Evolutionary conservation across 2,329 filamentous ascomycete genomes (phyloP).

Genomic region (Ampelomyces quisqualis): DNA sequence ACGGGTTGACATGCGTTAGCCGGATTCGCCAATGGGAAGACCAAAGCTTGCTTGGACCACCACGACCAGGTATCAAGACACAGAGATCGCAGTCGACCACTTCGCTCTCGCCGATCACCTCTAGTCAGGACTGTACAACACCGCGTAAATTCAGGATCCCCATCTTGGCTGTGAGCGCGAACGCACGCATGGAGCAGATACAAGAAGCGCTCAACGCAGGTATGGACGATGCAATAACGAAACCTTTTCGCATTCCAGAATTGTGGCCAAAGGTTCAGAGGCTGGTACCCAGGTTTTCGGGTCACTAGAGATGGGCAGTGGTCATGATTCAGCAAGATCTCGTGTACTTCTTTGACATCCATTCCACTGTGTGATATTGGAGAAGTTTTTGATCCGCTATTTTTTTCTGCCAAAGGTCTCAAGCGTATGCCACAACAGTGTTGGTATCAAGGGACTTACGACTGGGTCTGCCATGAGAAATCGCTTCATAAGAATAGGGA

Average conservation of each 20-base stretch:
- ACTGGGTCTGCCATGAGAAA: slow-evolving; percentile 34
- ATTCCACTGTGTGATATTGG: no score
- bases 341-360: no score
- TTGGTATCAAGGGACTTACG: no score
- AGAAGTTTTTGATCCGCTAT: no score
- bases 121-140: neutral
- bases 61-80: neutral
- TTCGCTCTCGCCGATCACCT: neutral
- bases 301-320: neutral
- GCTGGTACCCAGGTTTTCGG: neutral
- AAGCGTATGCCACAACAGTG: no score
- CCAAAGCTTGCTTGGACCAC: slow-evolving; percentile 1
- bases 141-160: slow-evolving; percentile 12
- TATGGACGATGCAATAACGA: slow-evolving; percentile 36
- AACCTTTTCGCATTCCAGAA: slow-evolving; percentile 28
- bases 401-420: no score
- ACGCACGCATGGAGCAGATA: slow-evolving; percentile 39
- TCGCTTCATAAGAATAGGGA: slow-evolving; percentile 30
- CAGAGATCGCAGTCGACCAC: neutral
- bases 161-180: slow-evolving; percentile 40
- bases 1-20: slow-evolving; percentile 33
- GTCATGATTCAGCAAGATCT: no score
- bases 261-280: slow-evolving; percentile 7
- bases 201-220: slow-evolving; percentile 30
- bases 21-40: slow-evolving; percentile 32